These are phyloP conservation scores for Mycosarcoma maydis DNA, from an alignment of 1,284 basidiomycete genomes.

Conservation along the genomic window DNA sequence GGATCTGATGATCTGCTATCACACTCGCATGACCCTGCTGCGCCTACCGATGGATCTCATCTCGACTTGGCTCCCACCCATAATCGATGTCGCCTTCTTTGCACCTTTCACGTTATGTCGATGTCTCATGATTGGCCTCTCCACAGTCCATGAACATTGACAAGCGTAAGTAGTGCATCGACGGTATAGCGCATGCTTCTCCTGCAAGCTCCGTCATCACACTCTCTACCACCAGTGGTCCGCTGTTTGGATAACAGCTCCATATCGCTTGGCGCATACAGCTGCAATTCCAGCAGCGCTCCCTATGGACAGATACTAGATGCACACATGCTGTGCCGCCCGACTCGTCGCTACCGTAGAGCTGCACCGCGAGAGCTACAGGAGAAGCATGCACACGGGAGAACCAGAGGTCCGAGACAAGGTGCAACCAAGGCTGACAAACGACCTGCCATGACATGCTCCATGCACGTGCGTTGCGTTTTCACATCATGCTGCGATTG, in stretches of 20 bases:
- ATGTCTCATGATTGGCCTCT: slow-evolving; percentile 6
- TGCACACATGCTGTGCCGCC: too few relatives aligned
- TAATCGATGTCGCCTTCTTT: background rate
- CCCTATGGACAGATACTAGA: too few relatives aligned
- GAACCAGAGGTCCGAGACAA: background rate
- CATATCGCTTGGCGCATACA: too few relatives aligned
- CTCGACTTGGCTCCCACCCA: background rate
- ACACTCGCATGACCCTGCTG: background rate
- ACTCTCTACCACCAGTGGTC: too few relatives aligned
- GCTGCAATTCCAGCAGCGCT: too few relatives aligned
- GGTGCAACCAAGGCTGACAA: slow-evolving; percentile 11
- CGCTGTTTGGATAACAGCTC: too few relatives aligned
- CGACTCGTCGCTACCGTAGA: background rate
- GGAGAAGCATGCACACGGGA: slow-evolving; percentile 4
- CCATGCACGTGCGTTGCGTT: too few relatives aligned
- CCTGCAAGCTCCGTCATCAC: background rate
- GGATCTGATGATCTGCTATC: background rate
- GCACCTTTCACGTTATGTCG: slow-evolving; percentile 1
- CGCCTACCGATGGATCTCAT: background rate
- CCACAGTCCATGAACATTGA: slow-evolving; percentile 60
- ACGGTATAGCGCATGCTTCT: background rate
- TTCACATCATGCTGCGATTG: too few relatives aligned
- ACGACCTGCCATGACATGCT: background rate
- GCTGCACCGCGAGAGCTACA: background rate
- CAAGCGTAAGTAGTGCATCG: slow-evolving; percentile 49